Evolutionary conservation across 495 filamentous ascomycete species (phyloP).

Genomic region (Neurospora sp.): DNA sequence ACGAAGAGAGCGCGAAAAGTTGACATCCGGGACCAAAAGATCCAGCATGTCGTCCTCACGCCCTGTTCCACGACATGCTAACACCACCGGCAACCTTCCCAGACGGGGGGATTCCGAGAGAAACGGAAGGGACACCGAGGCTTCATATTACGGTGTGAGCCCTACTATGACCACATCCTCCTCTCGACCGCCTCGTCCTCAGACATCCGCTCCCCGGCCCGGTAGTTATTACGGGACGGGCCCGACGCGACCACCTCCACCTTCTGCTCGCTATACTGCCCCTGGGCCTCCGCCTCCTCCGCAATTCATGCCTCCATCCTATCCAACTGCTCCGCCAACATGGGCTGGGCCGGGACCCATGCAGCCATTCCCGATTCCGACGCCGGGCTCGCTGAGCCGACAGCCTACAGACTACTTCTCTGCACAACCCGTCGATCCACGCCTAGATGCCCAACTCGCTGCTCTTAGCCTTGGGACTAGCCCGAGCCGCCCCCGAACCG

Average conservation of each 20-base stretch:
- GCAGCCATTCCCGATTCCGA: slow-evolving; percentile 6
- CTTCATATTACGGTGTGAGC: slow-evolving; percentile 29
- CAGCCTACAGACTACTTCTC: slow-evolving; percentile 20
- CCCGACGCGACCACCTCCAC: slow-evolving; percentile 17
- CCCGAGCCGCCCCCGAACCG: slow-evolving; percentile 30
- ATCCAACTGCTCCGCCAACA: slow-evolving; percentile 13
- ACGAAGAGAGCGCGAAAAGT: slow-evolving; percentile 25
- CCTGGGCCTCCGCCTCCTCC: slow-evolving; percentile 5
- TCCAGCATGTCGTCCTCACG: slow-evolving; percentile 17
- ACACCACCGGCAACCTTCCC: slow-evolving; percentile 15
- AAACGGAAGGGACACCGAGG: slow-evolving; percentile 18
- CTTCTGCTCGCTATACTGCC: slow-evolving; percentile 1
- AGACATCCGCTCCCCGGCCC: slow-evolving; percentile 20
- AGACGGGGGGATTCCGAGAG: neutral
- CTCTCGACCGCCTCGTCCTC: slow-evolving; percentile 28
- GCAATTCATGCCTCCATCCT: slow-evolving; percentile 21
- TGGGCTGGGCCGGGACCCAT: slow-evolving; percentile 5
- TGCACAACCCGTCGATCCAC: slow-evolving; percentile 21
- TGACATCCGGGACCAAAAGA: slow-evolving; percentile 12
- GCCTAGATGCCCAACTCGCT: slow-evolving; percentile 19
- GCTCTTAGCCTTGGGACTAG: slow-evolving; percentile 13
- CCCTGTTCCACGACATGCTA: slow-evolving; percentile 19
- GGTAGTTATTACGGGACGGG: slow-evolving; percentile 28
- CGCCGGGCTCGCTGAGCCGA: slow-evolving; percentile 12
- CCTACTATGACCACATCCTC: slow-evolving; percentile 22